A percentile compares a stretch with the other conserved stretches of the same genome.
phyloP scores from a whole-genome alignment of 371 early-diverging fungal species.

The Capillidium rhysosporum region DNA sequence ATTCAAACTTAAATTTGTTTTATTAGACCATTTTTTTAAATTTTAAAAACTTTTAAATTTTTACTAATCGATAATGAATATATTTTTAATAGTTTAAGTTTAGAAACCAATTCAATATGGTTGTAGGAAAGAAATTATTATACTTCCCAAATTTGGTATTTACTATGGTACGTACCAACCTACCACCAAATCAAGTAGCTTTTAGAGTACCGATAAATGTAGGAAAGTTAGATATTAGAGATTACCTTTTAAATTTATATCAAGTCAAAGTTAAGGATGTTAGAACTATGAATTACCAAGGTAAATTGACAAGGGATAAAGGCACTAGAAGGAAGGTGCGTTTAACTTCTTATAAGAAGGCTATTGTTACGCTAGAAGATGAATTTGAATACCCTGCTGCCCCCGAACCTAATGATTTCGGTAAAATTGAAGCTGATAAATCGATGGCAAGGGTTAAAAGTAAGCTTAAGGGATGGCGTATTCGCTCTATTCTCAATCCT shows the following conservation, averaged over 20 bases:
- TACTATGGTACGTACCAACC: conserved; percentile 59
- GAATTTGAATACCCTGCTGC: conserved; percentile 64
- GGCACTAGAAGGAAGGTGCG: conserved; percentile 21
- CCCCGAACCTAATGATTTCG: conserved; percentile 36
- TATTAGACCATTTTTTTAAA: too few species aligned
- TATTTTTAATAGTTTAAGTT: too few species aligned
- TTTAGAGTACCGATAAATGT: conserved; percentile 80
- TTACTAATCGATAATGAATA: too few species aligned
- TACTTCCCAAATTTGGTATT: conserved; percentile 82
- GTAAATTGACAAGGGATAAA: conserved; percentile 26
- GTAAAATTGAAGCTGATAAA: conserved; percentile 21
- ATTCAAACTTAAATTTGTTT: too few species aligned
- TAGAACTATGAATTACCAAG: conserved; percentile 70
- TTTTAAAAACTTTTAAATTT: too few species aligned
- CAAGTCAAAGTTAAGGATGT: conserved; percentile 65
- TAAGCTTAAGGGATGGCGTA: conserved; percentile 59
- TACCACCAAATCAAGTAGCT: conserved; percentile 76
- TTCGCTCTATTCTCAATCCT: conserved; percentile 15
- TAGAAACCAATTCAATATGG: too few species aligned
- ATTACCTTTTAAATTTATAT: conserved; percentile 73
- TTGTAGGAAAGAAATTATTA: conserved; percentile 33
- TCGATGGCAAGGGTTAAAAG: conserved; percentile 17
- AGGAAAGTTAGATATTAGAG: conserved; percentile 86
- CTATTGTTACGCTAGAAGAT: conserved; percentile 68
- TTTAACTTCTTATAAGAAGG: conserved; percentile 60